A percentile compares a stretch with the other conserved stretches of the same genome.
Conservation (phyloP, 1,139 yeast genomes). For the Diutina pseudorugosa region DNA sequence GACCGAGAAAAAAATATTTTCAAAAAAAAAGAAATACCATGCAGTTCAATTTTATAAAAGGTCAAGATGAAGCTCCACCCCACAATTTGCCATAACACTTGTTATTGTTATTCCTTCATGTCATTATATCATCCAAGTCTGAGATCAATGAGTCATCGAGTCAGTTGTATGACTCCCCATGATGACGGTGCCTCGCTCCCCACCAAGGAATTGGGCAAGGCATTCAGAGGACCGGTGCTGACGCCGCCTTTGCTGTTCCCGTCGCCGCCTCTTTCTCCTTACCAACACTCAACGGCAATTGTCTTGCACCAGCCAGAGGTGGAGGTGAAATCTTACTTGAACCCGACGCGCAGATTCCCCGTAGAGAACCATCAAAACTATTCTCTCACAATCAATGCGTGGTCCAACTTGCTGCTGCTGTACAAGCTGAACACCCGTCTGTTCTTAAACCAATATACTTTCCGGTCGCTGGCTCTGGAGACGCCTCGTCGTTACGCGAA, state of each 20-base stretch:
- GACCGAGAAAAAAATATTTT: neutral
- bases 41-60: conserved; percentile 1
- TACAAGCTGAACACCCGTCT: conserved; percentile 36
- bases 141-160: conserved; percentile 3
- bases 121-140: conserved; percentile 2
- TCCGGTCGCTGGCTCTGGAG: neutral
- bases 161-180: conserved; percentile 3
- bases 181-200: neutral
- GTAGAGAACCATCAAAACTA: conserved; percentile 35
- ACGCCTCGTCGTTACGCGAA: neutral
- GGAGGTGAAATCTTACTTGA: conserved; percentile 12
- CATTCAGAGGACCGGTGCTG: neutral
- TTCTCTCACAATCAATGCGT: conserved; percentile 39
- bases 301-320: neutral
- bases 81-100: neutral
- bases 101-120: neutral
- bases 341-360: conserved; percentile 23
- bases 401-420: conserved; percentile 27
- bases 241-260: neutral
- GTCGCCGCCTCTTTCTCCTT: neutral
- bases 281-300: neutral
- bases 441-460: conserved; percentile 38
- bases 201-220: neutral
- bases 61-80: neutral
- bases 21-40: neutral